Evolutionary conservation across 202 grass and related monocot species (phyloP).

Genomic region (Elaeis oleifera): DNA sequence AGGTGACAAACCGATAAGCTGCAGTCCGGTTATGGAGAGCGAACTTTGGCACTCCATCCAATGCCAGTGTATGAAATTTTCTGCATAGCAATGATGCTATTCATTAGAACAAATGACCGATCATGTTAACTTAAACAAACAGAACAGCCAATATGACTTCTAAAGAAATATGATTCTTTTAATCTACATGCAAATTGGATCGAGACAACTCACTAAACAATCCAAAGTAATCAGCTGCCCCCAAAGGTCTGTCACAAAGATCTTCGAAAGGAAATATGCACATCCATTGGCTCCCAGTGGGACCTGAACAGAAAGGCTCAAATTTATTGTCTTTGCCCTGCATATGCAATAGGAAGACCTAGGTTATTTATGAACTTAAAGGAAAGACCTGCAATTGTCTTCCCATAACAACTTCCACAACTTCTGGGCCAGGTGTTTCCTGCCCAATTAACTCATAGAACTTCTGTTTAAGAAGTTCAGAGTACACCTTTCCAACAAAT

Average conservation of each 20-base stretch:
- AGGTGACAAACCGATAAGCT: conserved; percentile 85
- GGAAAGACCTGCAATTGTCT: conserved; percentile 60
- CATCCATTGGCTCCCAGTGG: conserved; percentile 76
- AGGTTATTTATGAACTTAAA: not conserved
- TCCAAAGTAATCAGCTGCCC: conserved; percentile 91
- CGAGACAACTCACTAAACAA: conserved; percentile 67
- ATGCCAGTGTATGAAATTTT: conserved; percentile 79
- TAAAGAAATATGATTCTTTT: not conserved
- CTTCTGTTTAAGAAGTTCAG: conserved; percentile 64
- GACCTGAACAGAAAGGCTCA: conserved; percentile 38
- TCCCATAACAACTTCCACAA: conserved; percentile 92
- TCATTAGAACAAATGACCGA: not conserved
- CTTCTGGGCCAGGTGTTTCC: conserved; percentile 52
- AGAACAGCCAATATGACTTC: not conserved
- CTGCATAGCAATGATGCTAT: conserved; percentile 27
- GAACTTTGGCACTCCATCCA: conserved; percentile 84
- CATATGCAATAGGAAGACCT: not conserved
- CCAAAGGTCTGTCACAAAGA: conserved; percentile 85
- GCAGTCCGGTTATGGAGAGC: conserved; percentile 65
- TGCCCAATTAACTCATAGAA: conserved; percentile 61
- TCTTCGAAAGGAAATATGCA: conserved; percentile 84
- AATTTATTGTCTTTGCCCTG: too few relatives aligned
- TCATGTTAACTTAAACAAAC: conserved; percentile 4
- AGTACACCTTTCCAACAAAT: conserved; percentile 49
- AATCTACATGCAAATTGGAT: conserved; percentile 1